phyloP scores from a whole-genome alignment of 371 early-diverging fungal species.

The Syncephalis plumigaleata region DNA sequence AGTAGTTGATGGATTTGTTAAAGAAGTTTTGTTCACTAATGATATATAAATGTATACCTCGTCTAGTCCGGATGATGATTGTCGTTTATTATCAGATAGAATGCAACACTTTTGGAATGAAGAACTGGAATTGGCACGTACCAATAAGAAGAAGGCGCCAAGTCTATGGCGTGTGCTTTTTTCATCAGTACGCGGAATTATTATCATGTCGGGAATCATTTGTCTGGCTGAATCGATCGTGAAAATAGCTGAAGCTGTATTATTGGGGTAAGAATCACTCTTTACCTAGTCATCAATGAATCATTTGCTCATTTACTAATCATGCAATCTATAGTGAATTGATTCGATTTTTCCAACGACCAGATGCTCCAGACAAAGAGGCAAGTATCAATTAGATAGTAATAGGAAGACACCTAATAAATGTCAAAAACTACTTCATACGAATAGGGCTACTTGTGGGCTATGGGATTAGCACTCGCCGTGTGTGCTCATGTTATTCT shows the following conservation, averaged over 20 bases:
- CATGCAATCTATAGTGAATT: slow-evolving; percentile 14
- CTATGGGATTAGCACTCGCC: slow-evolving; percentile 11
- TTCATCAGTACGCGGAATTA: slow-evolving; percentile 11
- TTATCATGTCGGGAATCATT: slow-evolving; percentile 6
- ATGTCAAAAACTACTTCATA: too few relatives aligned
- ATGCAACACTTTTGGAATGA: neutral
- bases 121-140: neutral
- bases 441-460: slow-evolving; percentile 11
- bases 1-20: too few relatives aligned
- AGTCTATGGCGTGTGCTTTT: slow-evolving; percentile 13
- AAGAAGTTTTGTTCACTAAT: too few relatives aligned
- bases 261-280: slow-evolving; percentile 13
- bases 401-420: too few relatives aligned
- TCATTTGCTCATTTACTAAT: too few relatives aligned
- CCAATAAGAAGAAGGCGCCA: slow-evolving; percentile 4
- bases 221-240: slow-evolving; percentile 10
- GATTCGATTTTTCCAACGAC: slow-evolving; percentile 14
- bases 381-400: too few relatives aligned
- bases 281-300: neutral
- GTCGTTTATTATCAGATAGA: neutral
- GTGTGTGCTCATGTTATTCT: slow-evolving; percentile 13
- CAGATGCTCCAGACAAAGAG: slow-evolving; percentile 3
- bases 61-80: too few relatives aligned
- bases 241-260: slow-evolving; percentile 16
- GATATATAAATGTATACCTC: too few relatives aligned